Evolutionary conservation across 163 green algal genomes (phyloP).

Genomic region (Volvox carteri): DNA sequence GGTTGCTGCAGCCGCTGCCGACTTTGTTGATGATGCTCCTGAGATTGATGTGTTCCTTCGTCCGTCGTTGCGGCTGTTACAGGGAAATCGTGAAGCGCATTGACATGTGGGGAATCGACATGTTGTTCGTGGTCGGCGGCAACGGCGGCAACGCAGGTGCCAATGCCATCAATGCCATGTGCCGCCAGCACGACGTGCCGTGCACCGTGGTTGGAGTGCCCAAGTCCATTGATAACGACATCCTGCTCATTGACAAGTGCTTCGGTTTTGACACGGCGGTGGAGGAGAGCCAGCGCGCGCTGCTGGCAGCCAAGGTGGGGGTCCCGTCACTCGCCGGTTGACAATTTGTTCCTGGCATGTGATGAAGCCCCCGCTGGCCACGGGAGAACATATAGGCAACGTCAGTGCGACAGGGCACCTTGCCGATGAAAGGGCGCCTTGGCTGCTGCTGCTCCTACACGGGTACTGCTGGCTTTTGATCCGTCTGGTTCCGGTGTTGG

Average conservation of each 20-base stretch:
- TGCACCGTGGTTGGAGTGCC: conserved; percentile 90
- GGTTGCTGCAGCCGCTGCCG: no score
- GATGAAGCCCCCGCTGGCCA: no score
- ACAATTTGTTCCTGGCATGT: no score
- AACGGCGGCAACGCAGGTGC: conserved; percentile 96
- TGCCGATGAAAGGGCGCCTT: no score
- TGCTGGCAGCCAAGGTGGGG: conserved; percentile 86
- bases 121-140: conserved; percentile 87
- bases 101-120: conserved; percentile 96
- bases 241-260: conserved; percentile 82
- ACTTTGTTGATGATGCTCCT: no score
- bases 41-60: no score
- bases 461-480: no score
- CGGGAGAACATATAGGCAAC: no score
- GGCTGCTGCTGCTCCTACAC: no score
- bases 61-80: background rate
- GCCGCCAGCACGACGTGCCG: conserved; percentile 76
- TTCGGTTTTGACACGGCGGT: conserved; percentile 98
- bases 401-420: no score
- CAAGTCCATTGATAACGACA: conserved; percentile 96
- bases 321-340: no score
- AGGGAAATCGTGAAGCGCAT: conserved; percentile 94
- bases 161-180: conserved; percentile 87
- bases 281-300: conserved; percentile 93
- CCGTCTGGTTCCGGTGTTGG: no score